Percentiles rank a stretch among this genome's conserved stretches.
Evolutionary conservation across 2,329 filamentous ascomycete species (phyloP).

Genomic region (Venturia asperata): DNA sequence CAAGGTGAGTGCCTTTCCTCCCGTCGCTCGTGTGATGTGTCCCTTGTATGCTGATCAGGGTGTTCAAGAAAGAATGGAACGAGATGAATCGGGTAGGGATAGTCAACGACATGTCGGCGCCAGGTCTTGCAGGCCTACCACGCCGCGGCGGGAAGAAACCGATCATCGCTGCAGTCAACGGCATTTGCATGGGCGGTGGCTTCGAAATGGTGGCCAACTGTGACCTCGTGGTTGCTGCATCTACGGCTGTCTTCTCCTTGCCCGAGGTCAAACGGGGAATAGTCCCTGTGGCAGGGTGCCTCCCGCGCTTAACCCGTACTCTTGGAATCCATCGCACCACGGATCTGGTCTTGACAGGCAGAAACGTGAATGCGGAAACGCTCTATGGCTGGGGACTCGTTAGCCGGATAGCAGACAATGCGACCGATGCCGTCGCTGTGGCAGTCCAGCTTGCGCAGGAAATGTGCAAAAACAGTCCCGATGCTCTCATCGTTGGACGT

Average conservation of each 20-base stretch:
- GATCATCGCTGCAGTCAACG: slow-evolving; percentile 47
- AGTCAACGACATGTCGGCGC: slow-evolving; percentile 26
- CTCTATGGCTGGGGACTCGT: slow-evolving; percentile 21
- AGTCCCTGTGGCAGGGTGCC: slow-evolving; percentile 40
- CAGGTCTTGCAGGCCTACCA: slow-evolving; percentile 46
- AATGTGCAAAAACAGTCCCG: slow-evolving; percentile 24
- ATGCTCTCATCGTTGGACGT: slow-evolving; percentile 23
- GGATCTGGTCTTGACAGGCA: slow-evolving; percentile 38
- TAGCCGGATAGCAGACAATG: slow-evolving; percentile 19
- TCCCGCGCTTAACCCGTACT: slow-evolving; percentile 39
- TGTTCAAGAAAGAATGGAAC: slow-evolving; percentile 25
- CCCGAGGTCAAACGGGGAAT: slow-evolving; percentile 43
- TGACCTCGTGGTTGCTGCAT: slow-evolving; percentile 42
- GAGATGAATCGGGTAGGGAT: slow-evolving; percentile 23
- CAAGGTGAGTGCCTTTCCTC: slow-evolving; percentile 18
- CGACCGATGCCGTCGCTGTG: slow-evolving; percentile 16
- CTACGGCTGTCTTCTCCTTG: slow-evolving; percentile 39
- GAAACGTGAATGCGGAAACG: slow-evolving; percentile 30
- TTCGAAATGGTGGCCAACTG: slow-evolving; percentile 46
- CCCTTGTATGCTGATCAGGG: background rate
- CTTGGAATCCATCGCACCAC: slow-evolving; percentile 37
- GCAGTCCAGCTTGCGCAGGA: slow-evolving; percentile 22
- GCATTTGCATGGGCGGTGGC: slow-evolving; percentile 42
- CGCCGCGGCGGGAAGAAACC: slow-evolving; percentile 48
- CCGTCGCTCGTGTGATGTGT: background rate